These are phyloP conservation scores for Annulohypoxylon stygium DNA, from an alignment of 495 filamentous ascomycete genomes.

Conservation along the genomic window DNA sequence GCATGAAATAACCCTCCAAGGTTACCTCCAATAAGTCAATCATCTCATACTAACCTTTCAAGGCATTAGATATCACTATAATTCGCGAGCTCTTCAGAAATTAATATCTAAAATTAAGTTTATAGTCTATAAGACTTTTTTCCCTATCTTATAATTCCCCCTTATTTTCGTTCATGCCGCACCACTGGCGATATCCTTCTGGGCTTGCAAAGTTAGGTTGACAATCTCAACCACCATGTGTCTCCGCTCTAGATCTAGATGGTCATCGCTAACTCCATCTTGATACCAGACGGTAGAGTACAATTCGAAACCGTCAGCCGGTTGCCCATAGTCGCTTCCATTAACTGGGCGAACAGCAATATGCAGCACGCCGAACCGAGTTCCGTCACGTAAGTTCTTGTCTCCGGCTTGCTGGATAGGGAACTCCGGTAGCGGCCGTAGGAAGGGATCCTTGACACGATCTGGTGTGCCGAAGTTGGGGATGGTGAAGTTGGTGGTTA, in stretches of 20 bases:
- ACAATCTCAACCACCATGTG: slow-evolving; percentile 52
- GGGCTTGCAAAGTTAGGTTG: slow-evolving; percentile 47
- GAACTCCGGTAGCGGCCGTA: slow-evolving; percentile 32
- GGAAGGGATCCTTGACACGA: slow-evolving; percentile 32
- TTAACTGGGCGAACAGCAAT: slow-evolving; percentile 45
- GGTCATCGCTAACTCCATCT: slow-evolving; percentile 36
- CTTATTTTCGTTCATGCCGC: neutral
- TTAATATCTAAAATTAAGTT: neutral
- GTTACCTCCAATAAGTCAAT: neutral
- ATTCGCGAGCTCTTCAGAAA: neutral
- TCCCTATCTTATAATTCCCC: neutral
- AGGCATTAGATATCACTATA: neutral
- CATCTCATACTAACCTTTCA: neutral
- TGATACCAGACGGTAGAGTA: slow-evolving; percentile 50
- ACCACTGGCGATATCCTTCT: slow-evolving; percentile 43
- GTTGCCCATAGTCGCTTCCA: slow-evolving; percentile 36
- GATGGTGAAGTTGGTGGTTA: slow-evolving; percentile 51
- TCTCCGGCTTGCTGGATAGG: slow-evolving; percentile 46
- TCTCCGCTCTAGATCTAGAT: slow-evolving; percentile 43
- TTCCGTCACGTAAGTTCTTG: slow-evolving; percentile 44
- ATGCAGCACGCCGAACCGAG: slow-evolving; percentile 47
- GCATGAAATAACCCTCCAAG: neutral
- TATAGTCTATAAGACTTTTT: neutral
- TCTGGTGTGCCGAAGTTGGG: slow-evolving; percentile 45
- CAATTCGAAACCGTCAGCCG: slow-evolving; percentile 43